Conservation (phyloP, 371 early-diverging fungal genomes). For the Apophysomyces elegans region DNA sequence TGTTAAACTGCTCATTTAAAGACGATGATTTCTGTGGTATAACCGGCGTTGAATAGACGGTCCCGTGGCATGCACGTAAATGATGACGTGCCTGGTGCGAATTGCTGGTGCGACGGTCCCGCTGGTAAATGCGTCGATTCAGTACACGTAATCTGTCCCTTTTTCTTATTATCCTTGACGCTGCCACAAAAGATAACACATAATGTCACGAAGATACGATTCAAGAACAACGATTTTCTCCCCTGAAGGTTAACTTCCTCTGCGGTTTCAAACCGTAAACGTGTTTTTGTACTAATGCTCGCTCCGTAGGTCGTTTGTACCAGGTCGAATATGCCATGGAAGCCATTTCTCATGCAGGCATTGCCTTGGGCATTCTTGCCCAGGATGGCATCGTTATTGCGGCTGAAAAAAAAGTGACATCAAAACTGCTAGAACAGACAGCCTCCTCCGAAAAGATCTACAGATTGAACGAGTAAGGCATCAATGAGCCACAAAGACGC, state of each 20-base stretch:
- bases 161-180: background rate
- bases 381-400: conserved; percentile 97
- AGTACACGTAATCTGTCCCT: conserved; percentile 9
- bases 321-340: conserved; percentile 99
- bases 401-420: conserved; percentile 96
- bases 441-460: conserved; percentile 96
- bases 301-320: conserved; percentile 90
- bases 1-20: no score
- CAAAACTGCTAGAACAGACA: conserved; percentile 88
- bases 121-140: no score
- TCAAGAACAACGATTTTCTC: conserved; percentile 98
- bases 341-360: conserved; percentile 98
- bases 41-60: no score
- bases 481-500: conserved; percentile 23
- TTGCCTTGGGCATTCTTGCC: conserved; percentile 92
- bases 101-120: no score
- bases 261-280: background rate
- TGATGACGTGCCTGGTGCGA: no score
- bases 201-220: conserved; percentile 95
- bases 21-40: no score
- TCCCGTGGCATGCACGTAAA: no score
- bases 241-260: conserved; percentile 84
- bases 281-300: background rate
- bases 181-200: conserved; percentile 24
- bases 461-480: conserved; percentile 84